Percentiles rank a stretch among this genome's conserved stretches.
phyloP scores from a whole-genome alignment of 148 eudicot genomes.

The Heliamphora exappendiculata region DNA sequence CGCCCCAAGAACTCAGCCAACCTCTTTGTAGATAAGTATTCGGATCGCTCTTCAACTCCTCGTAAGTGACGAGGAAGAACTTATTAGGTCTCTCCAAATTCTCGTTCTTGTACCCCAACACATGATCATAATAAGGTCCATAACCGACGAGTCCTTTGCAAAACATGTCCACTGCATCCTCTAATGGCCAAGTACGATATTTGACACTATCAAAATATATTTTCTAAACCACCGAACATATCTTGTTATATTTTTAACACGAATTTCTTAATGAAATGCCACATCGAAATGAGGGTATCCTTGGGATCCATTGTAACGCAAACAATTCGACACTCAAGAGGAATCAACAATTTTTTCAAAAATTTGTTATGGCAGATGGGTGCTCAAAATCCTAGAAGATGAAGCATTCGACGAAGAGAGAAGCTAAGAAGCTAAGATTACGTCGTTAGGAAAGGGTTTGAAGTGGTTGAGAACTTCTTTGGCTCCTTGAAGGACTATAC shows the following conservation, averaged over 20 bases:
- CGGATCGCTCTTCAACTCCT: background rate
- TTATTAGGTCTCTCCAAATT: slow-evolving; percentile 17
- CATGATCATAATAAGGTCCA: slow-evolving; percentile 29
- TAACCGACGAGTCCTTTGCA: slow-evolving; percentile 10
- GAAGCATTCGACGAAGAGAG: too few relatives aligned
- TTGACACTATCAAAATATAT: too few relatives aligned
- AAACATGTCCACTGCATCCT: slow-evolving; percentile 24
- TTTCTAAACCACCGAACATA: too few relatives aligned
- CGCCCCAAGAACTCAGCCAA: background rate
- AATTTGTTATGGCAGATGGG: slow-evolving; percentile 25
- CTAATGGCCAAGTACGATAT: too few relatives aligned
- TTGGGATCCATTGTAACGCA: slow-evolving; percentile 29
- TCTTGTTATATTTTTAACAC: background rate
- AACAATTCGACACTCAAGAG: slow-evolving; percentile 15
- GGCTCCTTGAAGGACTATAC: slow-evolving; percentile 7
- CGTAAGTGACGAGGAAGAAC: slow-evolving; percentile 17
- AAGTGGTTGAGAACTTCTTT: slow-evolving; percentile 6
- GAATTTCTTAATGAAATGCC: slow-evolving; percentile 23
- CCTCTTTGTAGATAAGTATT: background rate
- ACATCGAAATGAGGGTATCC: slow-evolving; percentile 20
- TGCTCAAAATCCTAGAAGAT: slow-evolving; percentile 14
- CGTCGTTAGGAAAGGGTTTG: slow-evolving; percentile 13
- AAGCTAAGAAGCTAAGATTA: slow-evolving; percentile 24
- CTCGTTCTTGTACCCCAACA: slow-evolving; percentile 16
- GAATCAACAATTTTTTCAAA: slow-evolving; percentile 8